Conservation (phyloP, 805 yeast species). For the Komagataella ulmi region DNA sequence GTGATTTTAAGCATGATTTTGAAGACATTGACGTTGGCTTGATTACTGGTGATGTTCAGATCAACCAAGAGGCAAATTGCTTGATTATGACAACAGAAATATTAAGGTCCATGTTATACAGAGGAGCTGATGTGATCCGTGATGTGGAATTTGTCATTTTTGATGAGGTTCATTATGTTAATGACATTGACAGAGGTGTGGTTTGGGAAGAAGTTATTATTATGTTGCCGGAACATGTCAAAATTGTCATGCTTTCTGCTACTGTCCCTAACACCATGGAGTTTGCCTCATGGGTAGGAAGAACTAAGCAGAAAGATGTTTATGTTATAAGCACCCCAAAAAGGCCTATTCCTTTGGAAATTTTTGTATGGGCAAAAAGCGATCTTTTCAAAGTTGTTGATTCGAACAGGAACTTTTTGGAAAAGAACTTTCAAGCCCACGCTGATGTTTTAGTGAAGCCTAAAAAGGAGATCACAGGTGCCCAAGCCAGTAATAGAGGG, state of each 20-base stretch:
- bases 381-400: slow-evolving; percentile 62
- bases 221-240: slow-evolving; percentile 94
- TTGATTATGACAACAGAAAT: slow-evolving; percentile 97
- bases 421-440: slow-evolving; percentile 49
- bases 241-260: slow-evolving; percentile 82
- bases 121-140: slow-evolving; percentile 92
- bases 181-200: slow-evolving; percentile 94
- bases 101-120: slow-evolving; percentile 84
- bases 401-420: slow-evolving; percentile 57
- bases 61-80: slow-evolving; percentile 92
- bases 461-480: slow-evolving; percentile 21
- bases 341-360: slow-evolving; percentile 92
- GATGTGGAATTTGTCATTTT: slow-evolving; percentile 96
- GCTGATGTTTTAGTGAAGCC: slow-evolving; percentile 34
- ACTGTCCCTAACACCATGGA: slow-evolving; percentile 98
- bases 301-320: slow-evolving; percentile 91
- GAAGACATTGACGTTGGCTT: slow-evolving; percentile 82
- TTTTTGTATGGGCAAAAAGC: slow-evolving; percentile 72
- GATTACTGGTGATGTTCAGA: slow-evolving; percentile 95
- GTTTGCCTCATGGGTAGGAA: slow-evolving; percentile 97
- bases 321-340: slow-evolving; percentile 94
- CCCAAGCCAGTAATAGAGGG: slow-evolving; percentile 22
- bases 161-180: slow-evolving; percentile 96
- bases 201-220: slow-evolving; percentile 99
- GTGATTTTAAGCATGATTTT: slow-evolving; percentile 75